A percentile compares a stretch with the other conserved stretches of the same genome.
phyloP scores from a whole-genome alignment of 2,329 filamentous ascomycete species.

The Byssothecium circinans region DNA sequence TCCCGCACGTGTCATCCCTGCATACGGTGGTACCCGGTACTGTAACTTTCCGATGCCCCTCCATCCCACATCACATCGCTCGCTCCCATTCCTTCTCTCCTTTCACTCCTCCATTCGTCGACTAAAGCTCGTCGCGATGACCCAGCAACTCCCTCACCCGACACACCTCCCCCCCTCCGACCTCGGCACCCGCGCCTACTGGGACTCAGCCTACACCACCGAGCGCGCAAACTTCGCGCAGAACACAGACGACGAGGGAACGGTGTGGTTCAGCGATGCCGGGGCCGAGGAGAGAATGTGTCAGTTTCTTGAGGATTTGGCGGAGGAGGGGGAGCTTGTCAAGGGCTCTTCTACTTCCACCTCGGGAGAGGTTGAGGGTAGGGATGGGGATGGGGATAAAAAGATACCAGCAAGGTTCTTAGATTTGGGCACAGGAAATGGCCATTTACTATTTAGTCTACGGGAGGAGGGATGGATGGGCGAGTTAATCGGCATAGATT shows the following conservation, averaged over 20 bases:
- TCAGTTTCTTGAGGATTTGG: constrained; percentile 60
- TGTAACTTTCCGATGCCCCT: background rate
- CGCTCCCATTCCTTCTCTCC: background rate
- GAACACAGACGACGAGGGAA: constrained; percentile 78
- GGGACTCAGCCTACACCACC: constrained; percentile 67
- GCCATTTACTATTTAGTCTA: constrained; percentile 83
- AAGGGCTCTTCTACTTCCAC: too few relatives aligned
- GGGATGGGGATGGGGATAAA: constrained; percentile 22
- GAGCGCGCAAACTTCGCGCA: constrained; percentile 72
- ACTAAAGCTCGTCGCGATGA: too few relatives aligned
- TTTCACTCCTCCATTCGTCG: too few relatives aligned
- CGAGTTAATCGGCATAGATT: constrained; percentile 83
- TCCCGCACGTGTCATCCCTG: too few relatives aligned
- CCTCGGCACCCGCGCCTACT: constrained; percentile 76
- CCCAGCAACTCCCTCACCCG: constrained; percentile 22
- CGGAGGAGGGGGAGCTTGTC: constrained; percentile 50
- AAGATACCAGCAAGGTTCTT: constrained; percentile 61
- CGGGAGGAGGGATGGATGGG: constrained; percentile 69
- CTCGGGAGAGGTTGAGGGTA: constrained; percentile 29
- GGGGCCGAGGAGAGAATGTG: constrained; percentile 82
- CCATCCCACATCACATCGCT: too few relatives aligned
- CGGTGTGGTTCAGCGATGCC: constrained; percentile 95
- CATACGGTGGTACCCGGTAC: background rate
- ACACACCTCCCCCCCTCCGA: constrained; percentile 68
- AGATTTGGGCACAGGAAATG: constrained; percentile 93